Base-by-base conservation (phyloP, 1,284 basidiomycete genomes). In the Psilocybe mexicana region DNA sequence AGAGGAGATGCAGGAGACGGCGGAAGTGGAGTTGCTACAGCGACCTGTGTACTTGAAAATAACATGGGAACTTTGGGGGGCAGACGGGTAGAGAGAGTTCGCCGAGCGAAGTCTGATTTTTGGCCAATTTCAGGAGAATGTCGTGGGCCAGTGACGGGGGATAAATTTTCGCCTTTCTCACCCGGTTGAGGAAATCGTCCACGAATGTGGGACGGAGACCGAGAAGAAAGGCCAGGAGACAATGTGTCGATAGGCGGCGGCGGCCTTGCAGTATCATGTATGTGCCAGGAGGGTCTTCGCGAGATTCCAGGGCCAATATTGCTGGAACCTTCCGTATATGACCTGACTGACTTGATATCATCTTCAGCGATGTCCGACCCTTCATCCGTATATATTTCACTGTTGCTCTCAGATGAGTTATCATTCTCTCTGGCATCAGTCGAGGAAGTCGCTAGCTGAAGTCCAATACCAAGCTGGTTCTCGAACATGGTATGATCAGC, bases 401-500 rank as follows among this genome's bases (percentile, higher is more conserved):
- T 85, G 60, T 82, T 84, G 59, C 79, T 82, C 4, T 86, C 84
- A 3, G 80, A 82, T 1, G 79, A 80, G 25, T 78, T 73, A 55
- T 82, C 79, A 51, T 57, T 62, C 47, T 70, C 79, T 18, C 86
- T 78, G 2, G 83, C 82, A 18, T 79, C 79, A 0, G 79, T 81
- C 0, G 85, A 77, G n/a, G 82, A 75, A 1, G 88, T 91, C 6
- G 88, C 90, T 11, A 91, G 72, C 42, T 83, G 82, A 28, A 92
- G 72, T 0, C 86, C 79, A 53, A 81, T 77, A 23, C 82, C 88
- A 10, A 92, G 76, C 54, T 84, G 78, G 60, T 78, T 81, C 67
- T 90, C 86, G 65, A 88, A 92, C 30, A 84, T 74, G 2, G 78
- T 79, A 49, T 82, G 87, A 65, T 83, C 87, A n/a, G 80, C 79